phyloP scores from a whole-genome alignment of 2,329 filamentous ascomycete genomes.

The Raffaelea albimanens region DNA sequence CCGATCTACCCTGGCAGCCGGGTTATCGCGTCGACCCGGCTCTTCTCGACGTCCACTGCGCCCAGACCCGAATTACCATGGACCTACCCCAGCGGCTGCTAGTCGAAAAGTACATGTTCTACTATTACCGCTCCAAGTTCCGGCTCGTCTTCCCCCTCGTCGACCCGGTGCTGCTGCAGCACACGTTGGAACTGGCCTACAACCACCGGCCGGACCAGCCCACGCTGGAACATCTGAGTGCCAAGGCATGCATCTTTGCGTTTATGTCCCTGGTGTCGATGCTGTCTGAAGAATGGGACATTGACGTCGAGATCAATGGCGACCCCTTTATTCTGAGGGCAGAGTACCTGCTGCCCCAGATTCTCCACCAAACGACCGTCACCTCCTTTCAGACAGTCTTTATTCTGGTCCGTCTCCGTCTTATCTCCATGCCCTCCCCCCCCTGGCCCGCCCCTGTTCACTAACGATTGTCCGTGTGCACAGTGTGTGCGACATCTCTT shows the following conservation, averaged over 20 bases:
- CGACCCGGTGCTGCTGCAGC: constrained; percentile 34
- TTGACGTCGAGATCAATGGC: constrained; percentile 22
- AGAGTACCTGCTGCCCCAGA: constrained; percentile 30
- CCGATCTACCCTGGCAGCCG: constrained; percentile 14
- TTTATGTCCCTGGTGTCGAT: constrained; percentile 31
- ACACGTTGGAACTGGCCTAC: constrained; percentile 37
- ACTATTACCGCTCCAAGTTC: constrained; percentile 25
- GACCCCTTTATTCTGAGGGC: constrained; percentile 30
- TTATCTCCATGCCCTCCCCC: neutral
- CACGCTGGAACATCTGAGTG: constrained; percentile 20
- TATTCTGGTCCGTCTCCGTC: constrained; percentile 33
- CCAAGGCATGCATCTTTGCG: constrained; percentile 37
- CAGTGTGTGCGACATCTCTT: constrained; percentile 22
- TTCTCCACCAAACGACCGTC: constrained; percentile 31
- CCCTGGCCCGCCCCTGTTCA: neutral
- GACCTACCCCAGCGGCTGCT: neutral
- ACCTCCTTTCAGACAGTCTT: constrained; percentile 33
- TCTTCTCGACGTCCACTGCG: neutral
- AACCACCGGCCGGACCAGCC: constrained; percentile 5
- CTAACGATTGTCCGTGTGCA: neutral
- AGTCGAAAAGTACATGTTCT: constrained; percentile 19
- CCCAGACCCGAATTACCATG: neutral
- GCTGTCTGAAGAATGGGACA: constrained; percentile 9
- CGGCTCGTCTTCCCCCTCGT: constrained; percentile 38
- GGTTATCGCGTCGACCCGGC: neutral